Evolutionary conservation across 83 land plant species (phyloP), one percentile per base, ranked within the genome.

Genomic region (Picea engelmannii): DNA sequence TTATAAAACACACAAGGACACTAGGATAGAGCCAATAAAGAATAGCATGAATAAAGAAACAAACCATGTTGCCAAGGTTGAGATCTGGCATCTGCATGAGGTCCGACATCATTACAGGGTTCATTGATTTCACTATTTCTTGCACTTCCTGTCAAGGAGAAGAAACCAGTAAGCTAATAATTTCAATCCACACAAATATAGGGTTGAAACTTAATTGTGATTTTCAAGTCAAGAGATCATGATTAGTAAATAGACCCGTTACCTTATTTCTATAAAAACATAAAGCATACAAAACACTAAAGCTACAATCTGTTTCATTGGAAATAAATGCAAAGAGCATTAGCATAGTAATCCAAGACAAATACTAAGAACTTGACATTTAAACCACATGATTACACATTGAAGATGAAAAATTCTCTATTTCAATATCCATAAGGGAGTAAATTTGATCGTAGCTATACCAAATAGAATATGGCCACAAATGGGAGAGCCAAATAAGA

Each of bases 91-190:
- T 84, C 75, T 80, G 55, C 40, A 85, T 84, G 52, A 92, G 87
- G 78, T 96, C 98, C 47, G 94, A 92, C 65, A 94, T 67, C 93
- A 94, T 92, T n/a, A 91, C 79, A 2, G 98, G 96, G 61, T 94
- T 85, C 66, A 96, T 80, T 73, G 88, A 87, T 78, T 88, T 85
- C 81, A 96, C 88, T 61, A 65, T 87, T 76, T 90, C 91, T 63
- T 94, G 90, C 6, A 93, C 94, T 76, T 96, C 95, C 98, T 96
- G 87, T 5, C 68, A 70, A 75, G 58, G 11, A 52, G 58, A 52
- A 11, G 58, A 52, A 52, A 52, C 11, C 58, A 52, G 58, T 52
- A 52, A 52, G 58, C 58, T 52, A 52, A 52, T 52, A 10, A 52
- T 52, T 52, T 52, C 58, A 52, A 52, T 52, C 58, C 58, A 52